These are phyloP conservation scores for Termitomyces sp. DNA, from an alignment of 768 basidiomycete species.

Conservation along the genomic window DNA sequence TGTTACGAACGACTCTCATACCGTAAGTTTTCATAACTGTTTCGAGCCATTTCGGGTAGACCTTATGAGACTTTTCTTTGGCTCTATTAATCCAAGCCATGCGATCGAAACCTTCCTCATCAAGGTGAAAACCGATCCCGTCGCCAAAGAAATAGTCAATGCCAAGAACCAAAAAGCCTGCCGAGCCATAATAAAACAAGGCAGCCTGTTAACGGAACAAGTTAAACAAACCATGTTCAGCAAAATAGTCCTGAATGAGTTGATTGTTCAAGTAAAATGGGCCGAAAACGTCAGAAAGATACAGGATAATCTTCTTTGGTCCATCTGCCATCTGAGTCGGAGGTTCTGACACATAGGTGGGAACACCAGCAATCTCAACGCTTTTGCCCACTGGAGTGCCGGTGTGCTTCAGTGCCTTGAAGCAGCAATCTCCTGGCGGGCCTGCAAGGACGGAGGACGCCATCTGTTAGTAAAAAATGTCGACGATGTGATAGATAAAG, in stretches of 20 bases:
- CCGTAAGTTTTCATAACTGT: conserved; percentile 46
- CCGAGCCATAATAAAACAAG: background rate
- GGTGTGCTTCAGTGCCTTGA: conserved; percentile 43
- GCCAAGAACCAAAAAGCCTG: conserved; percentile 55
- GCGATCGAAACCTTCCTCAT: conserved; percentile 31
- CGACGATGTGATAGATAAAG: background rate
- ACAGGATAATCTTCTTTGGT: conserved; percentile 45
- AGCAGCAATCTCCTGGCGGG: conserved; percentile 46
- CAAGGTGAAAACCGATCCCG: conserved; percentile 33
- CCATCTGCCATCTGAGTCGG: conserved; percentile 9
- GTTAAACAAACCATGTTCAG: conserved; percentile 40
- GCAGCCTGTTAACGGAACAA: background rate
- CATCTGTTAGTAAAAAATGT: background rate
- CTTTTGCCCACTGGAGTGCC: conserved; percentile 41
- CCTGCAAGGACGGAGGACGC: conserved; percentile 31
- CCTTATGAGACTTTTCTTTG: conserved; percentile 28
- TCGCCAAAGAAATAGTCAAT: conserved; percentile 64
- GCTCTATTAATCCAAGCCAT: conserved; percentile 35
- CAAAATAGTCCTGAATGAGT: conserved; percentile 60
- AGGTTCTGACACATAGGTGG: conserved; percentile 53
- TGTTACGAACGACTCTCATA: conserved; percentile 7
- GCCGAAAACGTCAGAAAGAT: conserved; percentile 54
- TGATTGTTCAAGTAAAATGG: conserved; percentile 54
- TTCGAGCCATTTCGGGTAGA: conserved; percentile 45
- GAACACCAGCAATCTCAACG: conserved; percentile 33